Percentiles rank a stretch among this genome's conserved stretches.
These are phyloP conservation scores for Candida golubevii DNA, from an alignment of 805 yeast species.

Conservation along the genomic window DNA sequence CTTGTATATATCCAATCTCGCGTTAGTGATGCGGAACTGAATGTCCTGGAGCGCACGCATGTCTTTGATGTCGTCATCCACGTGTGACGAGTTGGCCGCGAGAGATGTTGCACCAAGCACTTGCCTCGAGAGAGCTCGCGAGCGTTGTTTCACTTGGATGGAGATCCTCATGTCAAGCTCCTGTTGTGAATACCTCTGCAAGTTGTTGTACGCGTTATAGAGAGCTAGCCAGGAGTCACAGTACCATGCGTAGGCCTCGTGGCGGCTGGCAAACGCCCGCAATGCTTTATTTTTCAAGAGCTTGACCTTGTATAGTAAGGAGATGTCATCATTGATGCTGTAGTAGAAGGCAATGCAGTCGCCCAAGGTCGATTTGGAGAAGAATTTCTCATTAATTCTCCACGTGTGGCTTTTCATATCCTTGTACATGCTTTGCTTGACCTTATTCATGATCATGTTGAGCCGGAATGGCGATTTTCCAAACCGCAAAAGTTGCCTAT, in stretches of 20 bases:
- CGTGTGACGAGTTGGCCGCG: slow-evolving; percentile 4
- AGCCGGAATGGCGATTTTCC: slow-evolving; percentile 66
- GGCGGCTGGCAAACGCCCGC: slow-evolving; percentile 42
- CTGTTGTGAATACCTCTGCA: slow-evolving; percentile 40
- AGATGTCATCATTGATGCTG: slow-evolving; percentile 60
- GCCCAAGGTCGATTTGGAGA: slow-evolving; percentile 40
- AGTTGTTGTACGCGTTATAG: slow-evolving; percentile 45
- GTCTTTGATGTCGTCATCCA: slow-evolving; percentile 21
- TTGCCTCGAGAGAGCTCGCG: slow-evolving; percentile 41
- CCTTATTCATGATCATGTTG: slow-evolving; percentile 31
- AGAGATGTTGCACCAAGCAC: slow-evolving; percentile 25
- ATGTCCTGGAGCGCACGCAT: slow-evolving; percentile 25
- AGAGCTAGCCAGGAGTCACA: slow-evolving; percentile 56
- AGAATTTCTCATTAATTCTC: slow-evolving; percentile 24
- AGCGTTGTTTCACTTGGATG: slow-evolving; percentile 56
- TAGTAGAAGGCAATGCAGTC: slow-evolving; percentile 58
- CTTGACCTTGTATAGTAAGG: slow-evolving; percentile 52
- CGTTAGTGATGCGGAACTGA: slow-evolving; percentile 34
- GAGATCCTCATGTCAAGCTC: slow-evolving; percentile 54
- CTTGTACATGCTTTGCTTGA: slow-evolving; percentile 13
- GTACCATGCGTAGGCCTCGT: slow-evolving; percentile 69
- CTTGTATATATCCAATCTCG: slow-evolving; percentile 37
- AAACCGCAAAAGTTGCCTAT: slow-evolving; percentile 65
- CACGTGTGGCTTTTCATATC: slow-evolving; percentile 10
- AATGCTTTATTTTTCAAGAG: slow-evolving; percentile 34